Base-by-base conservation (phyloP, 2,329 filamentous ascomycete species). In the Aspergillus aculeatus region DNA sequence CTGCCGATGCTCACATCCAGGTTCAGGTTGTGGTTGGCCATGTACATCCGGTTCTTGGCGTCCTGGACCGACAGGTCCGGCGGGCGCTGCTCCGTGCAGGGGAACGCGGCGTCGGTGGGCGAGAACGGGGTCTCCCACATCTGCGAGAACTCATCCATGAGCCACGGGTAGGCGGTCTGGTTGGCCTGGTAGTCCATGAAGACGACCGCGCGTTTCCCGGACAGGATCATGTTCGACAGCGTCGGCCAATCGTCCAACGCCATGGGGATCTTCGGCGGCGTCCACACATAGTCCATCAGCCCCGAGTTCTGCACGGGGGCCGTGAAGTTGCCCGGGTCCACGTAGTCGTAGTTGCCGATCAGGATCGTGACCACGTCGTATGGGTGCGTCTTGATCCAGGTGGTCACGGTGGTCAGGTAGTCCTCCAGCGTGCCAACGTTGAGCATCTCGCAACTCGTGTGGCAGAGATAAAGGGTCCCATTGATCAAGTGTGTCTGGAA, bases 51-150 rank as follows among this genome's bases (percentile, higher is more conserved):
- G 31, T 87, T 80, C 59, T 80, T 78, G 0, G 84, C 83, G 7
- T 84, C 81, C 2, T 82, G 76, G 0, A 73, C 69, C 2, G 78
- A 69, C 59, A 96, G 78, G 48, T 84, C 79, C 0, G 91, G 91
- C 0, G 93, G 92, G 0, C 93, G 87, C 71, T 96, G 86, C 41
- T 88, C 82, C 0, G 80, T 87, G 78, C 93, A 97, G 0, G 92
- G 92, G 73, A 96, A 96, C 0, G 75, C 73, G 3, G 86, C 77
- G 68, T 88, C 76, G 0, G 82, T 85, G 0, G 86, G 92, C 56
- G 92, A 90, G 72, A 96, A 97, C 0, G 91, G 90, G 0, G 92
- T 94, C 78, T 97, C 91, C 90, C 91, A 96, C 78, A 96, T 84
- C 71, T 96, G 90, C 5, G 84, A 85, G 78, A 96, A 97, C 75